A percentile compares a stretch with the other conserved stretches of the same genome.
Conservation (phyloP, 1,139 yeast species). For the Trichomonascaceae sp. region DNA sequence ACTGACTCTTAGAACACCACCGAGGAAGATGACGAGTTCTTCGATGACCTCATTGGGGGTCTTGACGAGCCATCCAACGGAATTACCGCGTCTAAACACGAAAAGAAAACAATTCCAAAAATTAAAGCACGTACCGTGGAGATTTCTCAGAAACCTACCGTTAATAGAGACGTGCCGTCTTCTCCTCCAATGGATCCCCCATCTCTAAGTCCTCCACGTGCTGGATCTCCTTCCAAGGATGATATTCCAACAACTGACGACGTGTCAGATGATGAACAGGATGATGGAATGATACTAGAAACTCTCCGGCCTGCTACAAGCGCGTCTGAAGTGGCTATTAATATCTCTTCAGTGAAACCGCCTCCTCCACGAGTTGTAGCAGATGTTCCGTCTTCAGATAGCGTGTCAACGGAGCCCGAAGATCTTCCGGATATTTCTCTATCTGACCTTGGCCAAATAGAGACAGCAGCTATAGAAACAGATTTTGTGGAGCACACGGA, state of each 20-base stretch:
- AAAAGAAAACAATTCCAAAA: not conserved
- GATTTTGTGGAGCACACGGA: constrained; percentile 11
- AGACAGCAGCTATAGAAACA: not conserved
- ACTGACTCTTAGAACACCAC: constrained; percentile 16
- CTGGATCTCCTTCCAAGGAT: not conserved
- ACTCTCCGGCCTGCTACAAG: constrained; percentile 5
- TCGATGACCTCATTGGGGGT: constrained; percentile 27
- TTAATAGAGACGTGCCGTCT: constrained; percentile 1
- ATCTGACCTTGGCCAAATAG: constrained; percentile 7
- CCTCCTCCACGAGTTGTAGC: not conserved
- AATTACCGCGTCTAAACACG: not conserved
- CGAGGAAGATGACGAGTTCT: constrained; percentile 26
- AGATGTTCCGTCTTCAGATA: constrained; percentile 4
- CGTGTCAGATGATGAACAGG: constrained; percentile 6
- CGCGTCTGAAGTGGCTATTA: not conserved
- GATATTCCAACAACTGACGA: constrained; percentile 1
- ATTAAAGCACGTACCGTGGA: not conserved
- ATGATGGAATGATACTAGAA: constrained; percentile 11
- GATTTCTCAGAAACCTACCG: not conserved
- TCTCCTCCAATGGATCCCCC: not conserved
- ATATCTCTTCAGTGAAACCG: not conserved
- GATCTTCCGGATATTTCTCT: constrained; percentile 6
- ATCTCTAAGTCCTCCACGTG: not conserved
- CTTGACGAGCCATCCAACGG: constrained; percentile 14
- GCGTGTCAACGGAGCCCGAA: constrained; percentile 7